Evolutionary conservation across 2,329 filamentous ascomycete genomes (phyloP), one percentile per base, ranked within the genome.

Genomic region (Colletotrichum scovillei): DNA sequence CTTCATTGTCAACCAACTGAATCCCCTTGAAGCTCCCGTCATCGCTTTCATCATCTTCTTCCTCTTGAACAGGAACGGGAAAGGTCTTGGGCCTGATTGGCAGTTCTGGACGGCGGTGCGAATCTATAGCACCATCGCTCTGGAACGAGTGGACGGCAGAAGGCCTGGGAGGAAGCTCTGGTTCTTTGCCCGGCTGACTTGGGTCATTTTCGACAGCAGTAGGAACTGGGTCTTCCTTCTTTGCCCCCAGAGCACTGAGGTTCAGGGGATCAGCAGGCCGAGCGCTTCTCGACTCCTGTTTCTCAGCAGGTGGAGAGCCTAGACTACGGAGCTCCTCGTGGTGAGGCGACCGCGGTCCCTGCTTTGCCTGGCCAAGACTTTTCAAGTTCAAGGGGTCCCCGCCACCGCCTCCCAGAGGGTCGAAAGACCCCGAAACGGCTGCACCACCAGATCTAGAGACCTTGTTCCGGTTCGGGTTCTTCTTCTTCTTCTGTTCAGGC

Each of bases 1-100:
- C 79, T 49, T 82, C 82, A 49, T 85, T 79, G 55, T 81, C 79
- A 26, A 82, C 78, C 84, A 86, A 84, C 28, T 73, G 77, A 42
- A 85, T 86, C 5, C 77, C 79, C 2, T 75, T 75, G 59, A 81
- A 82, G 42, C 81, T 81, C 19, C 81, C 83, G 11, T 84, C 81
- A 8, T 83, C 82, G 6, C 49, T 53, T 19, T 72, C 69, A 19
- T 52, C 63, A 26, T 73, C 69, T n/a, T 60, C 42, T 4, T 49
- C 55, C 22, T 67, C 63, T 14, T 64, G 26, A 11, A 32, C 58
- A 12, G 69, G 53, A 5, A 55, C 30, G 19, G 72, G 72, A 4
- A 68, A 67, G 6, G 72, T 72, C 49, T 68, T 68, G 8, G 68
- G 72, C 4, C 69, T 32, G 8, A 53, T 16, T 6, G 72, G 72